Evolutionary conservation across 129 eudicot species (phyloP).

Genomic region (Escallonia rubra): DNA sequence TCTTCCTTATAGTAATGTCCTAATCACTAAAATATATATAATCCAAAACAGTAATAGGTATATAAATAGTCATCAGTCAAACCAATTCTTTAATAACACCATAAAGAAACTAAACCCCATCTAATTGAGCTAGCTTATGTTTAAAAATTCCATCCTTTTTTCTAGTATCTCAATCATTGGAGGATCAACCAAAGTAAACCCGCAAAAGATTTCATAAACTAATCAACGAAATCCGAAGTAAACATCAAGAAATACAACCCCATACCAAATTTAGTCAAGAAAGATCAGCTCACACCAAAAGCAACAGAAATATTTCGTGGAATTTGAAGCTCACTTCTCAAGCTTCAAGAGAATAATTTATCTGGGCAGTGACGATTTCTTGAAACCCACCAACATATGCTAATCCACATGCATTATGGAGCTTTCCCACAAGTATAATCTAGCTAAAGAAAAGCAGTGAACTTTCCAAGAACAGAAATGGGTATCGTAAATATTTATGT

Average conservation of each 20-base stretch:
- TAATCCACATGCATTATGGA: constrained; percentile 39
- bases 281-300: neutral
- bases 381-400: constrained; percentile 22
- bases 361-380: constrained; percentile 21
- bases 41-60: constrained; percentile 39
- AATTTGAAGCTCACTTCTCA: neutral
- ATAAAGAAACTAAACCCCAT: constrained; percentile 35
- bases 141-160: constrained; percentile 31
- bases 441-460: constrained; percentile 23
- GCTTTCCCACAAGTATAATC: constrained; percentile 18
- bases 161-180: constrained; percentile 52
- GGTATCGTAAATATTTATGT: constrained; percentile 1
- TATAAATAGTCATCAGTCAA: constrained; percentile 45
- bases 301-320: neutral
- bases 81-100: constrained; percentile 47
- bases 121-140: constrained; percentile 31
- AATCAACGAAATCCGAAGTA: neutral
- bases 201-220: constrained; percentile 29
- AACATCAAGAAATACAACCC: constrained; percentile 16
- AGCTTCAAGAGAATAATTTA: constrained; percentile 1
- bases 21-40: constrained; percentile 50
- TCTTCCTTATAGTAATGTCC: constrained; percentile 35
- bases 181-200: constrained; percentile 36
- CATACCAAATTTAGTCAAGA: constrained; percentile 28
- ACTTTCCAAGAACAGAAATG: constrained; percentile 18